Evolutionary conservation across 257 asterid species (phyloP), one percentile per base, ranked within the genome.

Genomic region (Apocynum venetum): DNA sequence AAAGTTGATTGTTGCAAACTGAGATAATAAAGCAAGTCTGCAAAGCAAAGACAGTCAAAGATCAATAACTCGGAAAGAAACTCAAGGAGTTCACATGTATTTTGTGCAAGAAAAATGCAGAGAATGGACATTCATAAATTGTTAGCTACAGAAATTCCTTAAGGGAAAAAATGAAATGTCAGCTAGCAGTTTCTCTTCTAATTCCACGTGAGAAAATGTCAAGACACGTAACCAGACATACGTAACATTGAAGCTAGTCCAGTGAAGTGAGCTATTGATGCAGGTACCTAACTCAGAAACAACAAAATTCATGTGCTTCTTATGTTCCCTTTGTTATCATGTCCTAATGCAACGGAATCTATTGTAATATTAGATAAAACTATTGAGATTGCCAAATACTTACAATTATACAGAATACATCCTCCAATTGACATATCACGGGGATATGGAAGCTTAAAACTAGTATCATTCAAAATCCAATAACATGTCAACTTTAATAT

Each of bases 1-100:
- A 15, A 57, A 83, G 84, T 74, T 83, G 86, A 73, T 83, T 80
- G 71, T 83, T 83, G 81, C 86, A 83, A 57, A 83, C 75, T 77
- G 84, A 83, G 74, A 83, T 80, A 56, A 83, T 83, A 73, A 83
- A 83, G 71, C 82, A 79, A 7, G 84, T 74, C 84, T 83, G 86
- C 72, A 78, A 48, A 75, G 61, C 46, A 71, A 47, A 10, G 38
- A 77, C 46, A 20, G 1, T n/a, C n/a, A 56, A 56, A 38, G 49
- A 31, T 69, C 71, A 69, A n/a, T 57, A 4, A 31, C 61, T 44
- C 15, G 6, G 51, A 69, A 35, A 8, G 46, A 77, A 60, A 13
- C 25, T 46, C 44, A 46, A 31, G 31, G 38, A 53, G 43, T 48
- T 8, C 55, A 46, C 4, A 53, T 71, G 6, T 44, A 56, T 8